Evolutionary conservation across 495 filamentous ascomycete genomes (phyloP).

Genomic region (Penicillium argentinense): DNA sequence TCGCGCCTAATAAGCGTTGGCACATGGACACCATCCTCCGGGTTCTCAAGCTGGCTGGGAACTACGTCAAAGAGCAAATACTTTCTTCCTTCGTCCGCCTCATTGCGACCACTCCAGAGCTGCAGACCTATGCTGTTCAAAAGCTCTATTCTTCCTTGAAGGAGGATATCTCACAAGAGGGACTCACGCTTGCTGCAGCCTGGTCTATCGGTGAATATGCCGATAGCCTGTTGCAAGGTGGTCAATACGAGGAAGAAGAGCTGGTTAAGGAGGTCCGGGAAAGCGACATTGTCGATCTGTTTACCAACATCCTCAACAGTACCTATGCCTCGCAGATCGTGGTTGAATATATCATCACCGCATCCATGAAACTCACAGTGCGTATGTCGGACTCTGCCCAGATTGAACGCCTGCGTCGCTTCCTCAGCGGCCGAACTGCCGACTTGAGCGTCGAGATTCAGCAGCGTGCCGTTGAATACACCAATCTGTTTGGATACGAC

Average conservation of each 20-base stretch:
- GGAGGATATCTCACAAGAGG: constrained; percentile 96
- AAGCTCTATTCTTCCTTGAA: constrained; percentile 89
- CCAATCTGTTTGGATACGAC: constrained; percentile 87
- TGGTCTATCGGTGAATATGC: constrained; percentile 99
- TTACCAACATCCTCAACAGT: constrained; percentile 88
- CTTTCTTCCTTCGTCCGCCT: constrained; percentile 94
- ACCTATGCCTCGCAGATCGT: constrained; percentile 86
- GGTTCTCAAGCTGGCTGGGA: constrained; percentile 91
- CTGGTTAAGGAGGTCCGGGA: constrained; percentile 87
- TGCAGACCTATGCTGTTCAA: constrained; percentile 95
- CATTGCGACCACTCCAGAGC: constrained; percentile 88
- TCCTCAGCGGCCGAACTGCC: constrained; percentile 71
- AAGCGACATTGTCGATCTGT: constrained; percentile 86
- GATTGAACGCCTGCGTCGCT: constrained; percentile 76
- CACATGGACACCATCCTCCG: constrained; percentile 96
- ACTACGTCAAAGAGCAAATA: constrained; percentile 97
- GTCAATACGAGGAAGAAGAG: constrained; percentile 94
- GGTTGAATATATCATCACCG: constrained; percentile 92
- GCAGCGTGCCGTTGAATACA: constrained; percentile 91
- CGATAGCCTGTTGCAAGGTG: constrained; percentile 80
- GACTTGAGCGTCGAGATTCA: constrained; percentile 94
- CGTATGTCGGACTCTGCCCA: constrained; percentile 80
- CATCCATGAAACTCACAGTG: constrained; percentile 92
- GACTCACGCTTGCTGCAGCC: constrained; percentile 86
- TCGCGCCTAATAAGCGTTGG: constrained; percentile 95